Conservation (phyloP, 495 filamentous ascomycete species). For the Penicillium fimorum region DNA sequence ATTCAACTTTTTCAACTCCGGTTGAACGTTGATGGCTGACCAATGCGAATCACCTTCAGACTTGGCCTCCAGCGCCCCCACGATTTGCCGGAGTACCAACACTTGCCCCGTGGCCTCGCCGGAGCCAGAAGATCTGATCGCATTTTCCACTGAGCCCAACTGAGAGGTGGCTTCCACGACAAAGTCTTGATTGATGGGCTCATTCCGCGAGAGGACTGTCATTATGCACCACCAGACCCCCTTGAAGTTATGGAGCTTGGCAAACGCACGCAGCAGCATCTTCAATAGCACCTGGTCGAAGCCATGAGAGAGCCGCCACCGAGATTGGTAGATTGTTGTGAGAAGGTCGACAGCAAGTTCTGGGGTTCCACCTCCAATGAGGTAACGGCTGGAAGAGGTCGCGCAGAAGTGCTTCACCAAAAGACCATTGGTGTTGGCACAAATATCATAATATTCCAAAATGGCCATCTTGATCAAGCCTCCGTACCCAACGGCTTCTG, state of each 20-base stretch:
- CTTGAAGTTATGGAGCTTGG: conserved; percentile 26
- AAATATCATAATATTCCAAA: conserved; percentile 43
- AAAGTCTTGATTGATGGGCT: conserved; percentile 30
- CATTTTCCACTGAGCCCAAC: conserved; percentile 16
- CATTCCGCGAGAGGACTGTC: conserved; percentile 35
- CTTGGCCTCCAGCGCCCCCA: conserved; percentile 4
- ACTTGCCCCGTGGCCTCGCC: conserved; percentile 13
- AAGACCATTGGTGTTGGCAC: conserved; percentile 29
- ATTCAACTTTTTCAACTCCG: conserved; percentile 1
- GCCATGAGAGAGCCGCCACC: conserved; percentile 29
- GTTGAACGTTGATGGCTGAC: neutral
- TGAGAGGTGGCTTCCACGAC: conserved; percentile 35
- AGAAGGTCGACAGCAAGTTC: conserved; percentile 36
- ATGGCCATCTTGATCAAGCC: conserved; percentile 39
- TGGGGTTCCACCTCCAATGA: conserved; percentile 27
- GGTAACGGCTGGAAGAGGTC: conserved; percentile 25
- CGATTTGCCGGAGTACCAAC: neutral
- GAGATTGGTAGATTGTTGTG: conserved; percentile 39
- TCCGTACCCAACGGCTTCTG: conserved; percentile 11
- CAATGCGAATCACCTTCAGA: conserved; percentile 7
- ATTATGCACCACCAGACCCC: conserved; percentile 47
- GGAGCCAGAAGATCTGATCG: neutral
- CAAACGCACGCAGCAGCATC: conserved; percentile 42
- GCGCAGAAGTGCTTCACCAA: conserved; percentile 39
- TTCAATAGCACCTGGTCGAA: conserved; percentile 46